These are phyloP conservation scores for Galeopsis tetrahit DNA, from an alignment of 257 asterid genomes.

Conservation along the genomic window DNA sequence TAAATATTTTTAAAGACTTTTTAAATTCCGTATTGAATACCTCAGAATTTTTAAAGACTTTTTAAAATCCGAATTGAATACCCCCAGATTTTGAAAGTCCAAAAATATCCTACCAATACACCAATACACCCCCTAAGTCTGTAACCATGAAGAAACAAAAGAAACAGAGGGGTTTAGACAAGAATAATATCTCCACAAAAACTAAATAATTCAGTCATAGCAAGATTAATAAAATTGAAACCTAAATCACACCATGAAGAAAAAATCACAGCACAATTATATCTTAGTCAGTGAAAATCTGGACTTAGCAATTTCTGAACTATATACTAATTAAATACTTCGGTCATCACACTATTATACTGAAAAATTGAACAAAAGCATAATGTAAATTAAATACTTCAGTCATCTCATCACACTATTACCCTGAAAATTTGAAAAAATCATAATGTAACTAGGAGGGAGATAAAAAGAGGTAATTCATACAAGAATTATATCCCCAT, in stretches of 20 bases:
- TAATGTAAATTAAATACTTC: conserved; percentile 1
- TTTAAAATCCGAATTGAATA: too few species aligned
- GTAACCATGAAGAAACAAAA: conserved; percentile 4
- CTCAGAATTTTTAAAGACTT: too few species aligned
- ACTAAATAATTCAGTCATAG: conserved; percentile 10
- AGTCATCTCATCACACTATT: conserved; percentile 13
- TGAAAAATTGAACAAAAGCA: too few species aligned
- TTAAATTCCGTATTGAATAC: too few species aligned
- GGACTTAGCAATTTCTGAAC: not conserved
- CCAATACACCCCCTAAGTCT: too few species aligned
- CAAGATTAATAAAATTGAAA: conserved; percentile 18
- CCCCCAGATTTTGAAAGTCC: too few species aligned
- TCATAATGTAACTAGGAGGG: conserved; percentile 1
- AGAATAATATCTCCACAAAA: not conserved
- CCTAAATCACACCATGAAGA: conserved; percentile 21
- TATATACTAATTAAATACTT: too few species aligned
- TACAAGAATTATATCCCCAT: not conserved
- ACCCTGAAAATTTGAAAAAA: conserved; percentile 34
- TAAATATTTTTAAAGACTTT: too few species aligned
- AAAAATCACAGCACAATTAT: not conserved
- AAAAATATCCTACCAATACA: too few species aligned
- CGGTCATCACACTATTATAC: too few species aligned
- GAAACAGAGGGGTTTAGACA: not conserved
- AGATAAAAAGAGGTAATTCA: not conserved
- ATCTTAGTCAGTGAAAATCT: not conserved